A percentile compares a stretch with the other conserved stretches of the same genome.
phyloP scores from a whole-genome alignment of 345 rosid genomes.

The Ailanthus altissimus region DNA sequence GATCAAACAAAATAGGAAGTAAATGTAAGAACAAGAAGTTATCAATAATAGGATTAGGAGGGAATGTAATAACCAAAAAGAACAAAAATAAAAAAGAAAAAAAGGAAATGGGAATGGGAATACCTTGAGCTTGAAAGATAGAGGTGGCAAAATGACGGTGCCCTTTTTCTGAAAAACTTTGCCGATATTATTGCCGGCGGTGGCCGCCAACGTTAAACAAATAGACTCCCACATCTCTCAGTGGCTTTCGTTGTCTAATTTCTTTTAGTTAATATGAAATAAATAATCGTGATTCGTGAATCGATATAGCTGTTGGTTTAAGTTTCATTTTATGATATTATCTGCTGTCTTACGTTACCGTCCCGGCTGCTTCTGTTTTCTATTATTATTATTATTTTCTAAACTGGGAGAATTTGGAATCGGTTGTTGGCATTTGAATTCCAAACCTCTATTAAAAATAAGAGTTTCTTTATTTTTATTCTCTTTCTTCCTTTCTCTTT shows the following conservation, averaged over 20 bases:
- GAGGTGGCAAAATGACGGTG: slow-evolving; percentile 92
- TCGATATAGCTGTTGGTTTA: neutral
- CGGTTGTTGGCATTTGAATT: too few relatives aligned
- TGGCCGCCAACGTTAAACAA: slow-evolving; percentile 80
- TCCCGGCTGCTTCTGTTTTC: slow-evolving; percentile 10
- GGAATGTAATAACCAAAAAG: neutral
- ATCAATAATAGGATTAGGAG: neutral
- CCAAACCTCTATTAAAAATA: too few relatives aligned
- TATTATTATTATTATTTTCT: neutral
- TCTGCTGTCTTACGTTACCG: slow-evolving; percentile 9
- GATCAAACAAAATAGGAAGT: neutral
- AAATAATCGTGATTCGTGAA: too few relatives aligned
- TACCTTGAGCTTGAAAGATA: slow-evolving; percentile 95
- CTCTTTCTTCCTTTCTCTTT: too few relatives aligned
- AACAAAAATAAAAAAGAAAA: too few relatives aligned
- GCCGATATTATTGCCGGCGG: slow-evolving; percentile 97
- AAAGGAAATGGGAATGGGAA: neutral
- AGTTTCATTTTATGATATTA: neutral
- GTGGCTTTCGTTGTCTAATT: neutral
- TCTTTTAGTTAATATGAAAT: too few relatives aligned
- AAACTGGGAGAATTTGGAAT: too few relatives aligned
- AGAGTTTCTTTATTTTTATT: too few relatives aligned
- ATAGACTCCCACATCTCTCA: slow-evolving; percentile 85
- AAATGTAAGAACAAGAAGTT: neutral
- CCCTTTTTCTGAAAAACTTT: slow-evolving; percentile 97